These are phyloP conservation scores for Irpex sp. DNA, from an alignment of 1,284 basidiomycete genomes.

Conservation along the genomic window DNA sequence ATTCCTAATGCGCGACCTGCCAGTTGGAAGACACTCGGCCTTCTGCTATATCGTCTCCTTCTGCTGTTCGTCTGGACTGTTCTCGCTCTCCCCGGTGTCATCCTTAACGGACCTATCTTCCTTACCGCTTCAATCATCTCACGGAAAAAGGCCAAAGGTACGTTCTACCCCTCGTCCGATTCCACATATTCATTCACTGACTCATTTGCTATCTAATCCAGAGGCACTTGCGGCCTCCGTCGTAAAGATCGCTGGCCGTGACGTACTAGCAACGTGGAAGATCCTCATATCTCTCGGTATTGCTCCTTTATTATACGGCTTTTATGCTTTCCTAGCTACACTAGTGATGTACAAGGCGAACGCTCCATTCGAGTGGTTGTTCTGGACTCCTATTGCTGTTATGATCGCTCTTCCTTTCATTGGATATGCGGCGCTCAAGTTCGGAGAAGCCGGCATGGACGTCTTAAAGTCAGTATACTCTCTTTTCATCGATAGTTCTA, in stretches of 20 bases:
- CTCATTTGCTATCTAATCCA: constrained; percentile 27
- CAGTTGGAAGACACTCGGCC: constrained; percentile 84
- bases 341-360: constrained; percentile 71
- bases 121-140: constrained; percentile 89
- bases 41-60: constrained; percentile 83
- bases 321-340: constrained; percentile 84
- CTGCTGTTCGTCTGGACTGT: constrained; percentile 84
- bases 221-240: constrained; percentile 96
- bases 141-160: constrained; percentile 88
- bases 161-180: constrained; percentile 9
- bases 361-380: constrained; percentile 58
- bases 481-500: background rate
- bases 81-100: constrained; percentile 90
- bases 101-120: constrained; percentile 95
- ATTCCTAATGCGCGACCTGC: constrained; percentile 81
- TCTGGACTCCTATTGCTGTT: constrained; percentile 82
- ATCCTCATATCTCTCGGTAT: constrained; percentile 92
- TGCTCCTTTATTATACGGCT: constrained; percentile 83
- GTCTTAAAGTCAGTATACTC: constrained; percentile 82
- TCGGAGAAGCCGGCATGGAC: constrained; percentile 98
- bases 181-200: constrained; percentile 1
- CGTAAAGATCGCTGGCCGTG: constrained; percentile 93
- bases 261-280: constrained; percentile 98
- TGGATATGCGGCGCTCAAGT: constrained; percentile 94
- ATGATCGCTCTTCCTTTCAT: constrained; percentile 81